Evolutionary conservation across 78 protist genomes (phyloP), one percentile per base, ranked within the genome.

Genomic region (Dictyostelium firmibasis): DNA sequence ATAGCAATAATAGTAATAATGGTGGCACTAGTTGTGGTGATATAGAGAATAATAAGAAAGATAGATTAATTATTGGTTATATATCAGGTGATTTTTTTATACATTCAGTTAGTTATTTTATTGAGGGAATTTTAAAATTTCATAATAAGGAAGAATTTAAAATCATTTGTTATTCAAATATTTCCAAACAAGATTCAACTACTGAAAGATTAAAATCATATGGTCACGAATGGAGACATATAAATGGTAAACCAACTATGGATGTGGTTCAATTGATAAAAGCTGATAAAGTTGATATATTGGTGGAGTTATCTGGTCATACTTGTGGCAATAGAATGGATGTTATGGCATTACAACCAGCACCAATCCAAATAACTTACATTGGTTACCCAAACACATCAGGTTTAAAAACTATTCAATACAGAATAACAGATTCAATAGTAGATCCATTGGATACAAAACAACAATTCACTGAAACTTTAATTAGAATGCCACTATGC

Each of bases 331-430:
- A 86, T 31, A 13, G 97, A 36, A 50, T 91, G 78, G 97, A 97
- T 23, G 95, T 97, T 14, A 75, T 97, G 70, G 97, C 97, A 4
- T 44, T 82, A 4, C 60, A 77, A 18, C 97, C 98, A 4, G 83
- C 96, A 23, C 97, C 98, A 6, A 84, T 93, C 4, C 96, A 92
- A 33, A 83, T 94, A 14, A 75, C 92, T 33, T 95, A 91, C 70
- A 77, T 97, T 33, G 98, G 98, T 4, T 97, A 93, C 38, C 98
- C 98, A 35, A 93, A 94, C 16, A 95, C 98, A 16, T 87, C 96
- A n/a, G 98, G 98, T 33, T 79, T 88, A 13, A 70, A 92, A 23
- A 44, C 60, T 31, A 84, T 94, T 23, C 96, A 96, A 79, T 93
- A 94, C 38, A 92, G 97, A 16, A 31, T 96, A 33, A 96, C 98